Evolutionary conservation across 495 filamentous ascomycete genomes (phyloP).

Genomic region (Aspergillus kassunensis): DNA sequence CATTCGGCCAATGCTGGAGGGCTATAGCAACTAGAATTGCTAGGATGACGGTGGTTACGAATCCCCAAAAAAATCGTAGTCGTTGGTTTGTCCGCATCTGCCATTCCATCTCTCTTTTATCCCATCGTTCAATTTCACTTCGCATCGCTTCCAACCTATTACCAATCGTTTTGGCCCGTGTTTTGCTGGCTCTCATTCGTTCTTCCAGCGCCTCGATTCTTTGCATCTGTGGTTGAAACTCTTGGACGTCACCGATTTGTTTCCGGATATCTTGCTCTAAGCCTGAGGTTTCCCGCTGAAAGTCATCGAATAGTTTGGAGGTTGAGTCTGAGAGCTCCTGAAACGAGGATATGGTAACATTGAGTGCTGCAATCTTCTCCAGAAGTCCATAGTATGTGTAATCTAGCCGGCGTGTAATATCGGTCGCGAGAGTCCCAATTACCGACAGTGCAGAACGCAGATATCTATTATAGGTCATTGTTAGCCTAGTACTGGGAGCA

Average conservation of each 20-base stretch:
- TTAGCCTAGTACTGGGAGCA: background rate
- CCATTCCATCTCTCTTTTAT: slow-evolving; percentile 67
- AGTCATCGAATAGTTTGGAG: slow-evolving; percentile 55
- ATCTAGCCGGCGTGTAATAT: slow-evolving; percentile 71
- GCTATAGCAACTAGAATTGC: slow-evolving; percentile 44
- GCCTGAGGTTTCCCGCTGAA: slow-evolving; percentile 56
- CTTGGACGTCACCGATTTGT: slow-evolving; percentile 62
- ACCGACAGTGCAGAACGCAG: slow-evolving; percentile 35
- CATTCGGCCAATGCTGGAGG: slow-evolving; percentile 26
- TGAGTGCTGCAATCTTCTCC: slow-evolving; percentile 68
- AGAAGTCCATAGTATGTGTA: slow-evolving; percentile 82
- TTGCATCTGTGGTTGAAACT: slow-evolving; percentile 66
- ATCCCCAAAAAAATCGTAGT: slow-evolving; percentile 58
- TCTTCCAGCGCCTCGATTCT: slow-evolving; percentile 62
- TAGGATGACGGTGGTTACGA: slow-evolving; percentile 35
- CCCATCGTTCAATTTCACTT: slow-evolving; percentile 64
- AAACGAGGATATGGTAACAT: slow-evolving; percentile 62
- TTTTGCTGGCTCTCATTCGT: slow-evolving; percentile 60
- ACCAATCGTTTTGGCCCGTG: slow-evolving; percentile 60
- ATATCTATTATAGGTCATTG: slow-evolving; percentile 21
- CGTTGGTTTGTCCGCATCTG: slow-evolving; percentile 62
- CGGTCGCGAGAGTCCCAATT: slow-evolving; percentile 42
- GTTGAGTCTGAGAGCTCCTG: slow-evolving; percentile 65
- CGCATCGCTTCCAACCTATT: slow-evolving; percentile 62
- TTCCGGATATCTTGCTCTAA: slow-evolving; percentile 58